Conservation (phyloP, 768 basidiomycete genomes). For the Podaxis mareebaensis region DNA sequence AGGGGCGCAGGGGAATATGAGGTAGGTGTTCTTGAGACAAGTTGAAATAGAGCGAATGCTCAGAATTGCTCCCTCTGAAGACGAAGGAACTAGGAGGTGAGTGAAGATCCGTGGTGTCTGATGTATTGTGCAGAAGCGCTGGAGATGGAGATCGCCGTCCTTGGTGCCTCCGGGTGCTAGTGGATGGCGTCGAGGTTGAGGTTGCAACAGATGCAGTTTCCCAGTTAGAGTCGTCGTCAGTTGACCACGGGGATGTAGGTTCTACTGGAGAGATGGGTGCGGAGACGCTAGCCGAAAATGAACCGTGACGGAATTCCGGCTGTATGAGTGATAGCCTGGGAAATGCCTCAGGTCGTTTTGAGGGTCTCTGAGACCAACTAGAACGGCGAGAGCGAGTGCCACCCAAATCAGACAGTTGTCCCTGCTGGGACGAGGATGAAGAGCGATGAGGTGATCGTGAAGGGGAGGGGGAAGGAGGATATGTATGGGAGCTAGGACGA, state of each 20-base stretch:
- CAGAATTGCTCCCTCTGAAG: conserved; percentile 5
- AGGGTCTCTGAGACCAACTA: neutral
- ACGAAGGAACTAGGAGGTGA: conserved; percentile 11
- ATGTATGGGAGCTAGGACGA: conserved; percentile 45
- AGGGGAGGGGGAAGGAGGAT: conserved; percentile 57
- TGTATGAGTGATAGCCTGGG: conserved; percentile 24
- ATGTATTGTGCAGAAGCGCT: conserved; percentile 5
- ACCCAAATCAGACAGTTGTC: conserved; percentile 7
- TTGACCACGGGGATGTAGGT: conserved; percentile 64
- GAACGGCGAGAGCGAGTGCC: neutral
- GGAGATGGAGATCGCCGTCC: conserved; percentile 20
- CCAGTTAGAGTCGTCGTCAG: conserved; percentile 78
- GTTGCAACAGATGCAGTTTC: conserved; percentile 69
- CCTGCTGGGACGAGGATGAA: conserved; percentile 20
- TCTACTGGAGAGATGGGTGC: conserved; percentile 35
- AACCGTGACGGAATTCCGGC: neutral
- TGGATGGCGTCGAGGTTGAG: conserved; percentile 59
- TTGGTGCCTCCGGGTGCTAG: conserved; percentile 24
- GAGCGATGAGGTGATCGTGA: conserved; percentile 43
- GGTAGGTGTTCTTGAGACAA: conserved; percentile 64
- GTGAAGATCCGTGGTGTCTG: conserved; percentile 3
- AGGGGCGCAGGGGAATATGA: conserved; percentile 91
- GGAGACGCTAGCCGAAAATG: conserved; percentile 17
- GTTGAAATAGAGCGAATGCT: conserved; percentile 28
- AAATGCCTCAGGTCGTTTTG: conserved; percentile 13